phyloP scores from a whole-genome alignment of 2,329 filamentous ascomycete genomes.

The Fusarium agapanthi region DNA sequence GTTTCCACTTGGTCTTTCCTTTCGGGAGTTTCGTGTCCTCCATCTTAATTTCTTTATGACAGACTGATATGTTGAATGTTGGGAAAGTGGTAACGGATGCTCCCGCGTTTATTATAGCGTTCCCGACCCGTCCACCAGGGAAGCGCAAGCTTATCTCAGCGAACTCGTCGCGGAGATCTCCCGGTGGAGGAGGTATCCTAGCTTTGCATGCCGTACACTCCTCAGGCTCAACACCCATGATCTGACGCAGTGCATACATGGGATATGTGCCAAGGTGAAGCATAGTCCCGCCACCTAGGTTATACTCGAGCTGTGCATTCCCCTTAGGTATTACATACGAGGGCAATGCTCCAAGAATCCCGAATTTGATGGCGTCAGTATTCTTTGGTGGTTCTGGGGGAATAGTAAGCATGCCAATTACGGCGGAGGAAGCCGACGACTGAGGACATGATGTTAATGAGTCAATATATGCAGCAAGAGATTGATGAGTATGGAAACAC shows the following conservation, averaged over 20 bases:
- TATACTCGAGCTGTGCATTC: background rate
- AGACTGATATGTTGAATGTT: background rate
- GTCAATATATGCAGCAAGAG: fast-evolving
- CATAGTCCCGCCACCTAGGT: background rate
- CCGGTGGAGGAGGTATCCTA: background rate
- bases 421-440: background rate
- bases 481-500: fast-evolving
- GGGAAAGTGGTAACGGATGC: background rate
- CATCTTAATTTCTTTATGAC: fast-evolving
- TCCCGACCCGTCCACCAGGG: background rate
- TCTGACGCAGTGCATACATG: background rate
- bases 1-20: background rate
- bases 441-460: background rate
- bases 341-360: background rate
- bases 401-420: background rate
- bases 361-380: background rate
- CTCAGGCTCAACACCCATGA: background rate
- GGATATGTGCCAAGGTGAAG: background rate
- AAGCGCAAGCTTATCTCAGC: background rate
- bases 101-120: background rate
- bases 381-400: background rate
- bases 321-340: background rate
- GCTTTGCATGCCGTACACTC: background rate
- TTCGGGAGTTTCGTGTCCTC: background rate
- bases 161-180: background rate